Evolutionary conservation across 345 rosid species (phyloP), one percentile per base, ranked within the genome.

Genomic region (Pseudoturritis turrita): DNA sequence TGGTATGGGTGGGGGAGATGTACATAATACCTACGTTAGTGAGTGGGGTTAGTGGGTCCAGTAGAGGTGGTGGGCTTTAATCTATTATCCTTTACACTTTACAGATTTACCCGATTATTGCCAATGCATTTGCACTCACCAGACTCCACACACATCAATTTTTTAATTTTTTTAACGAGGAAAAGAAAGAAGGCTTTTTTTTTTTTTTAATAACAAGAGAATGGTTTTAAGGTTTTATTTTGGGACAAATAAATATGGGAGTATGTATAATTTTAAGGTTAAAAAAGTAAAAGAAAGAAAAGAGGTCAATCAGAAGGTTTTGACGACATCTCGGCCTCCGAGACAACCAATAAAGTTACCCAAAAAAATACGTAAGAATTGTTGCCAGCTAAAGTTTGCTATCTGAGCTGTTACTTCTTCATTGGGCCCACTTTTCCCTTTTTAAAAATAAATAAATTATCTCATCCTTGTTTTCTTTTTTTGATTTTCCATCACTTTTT

Each of bases 261-360:
- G n/a, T n/a, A n/a, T n/a, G n/a, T n/a, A n/a, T n/a, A n/a, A 54
- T 7, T 4, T 55, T 54, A 45, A 45, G 15, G 49, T 15, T 35
- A 15, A 55, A 43, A 18, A 15, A 53, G 63, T 26, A 25, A 58
- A 60, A 53, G n/a, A 41, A 18, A 6, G n/a, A 23, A 39, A 40
- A 35, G 47, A 52, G 41, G 71, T 63, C 39, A 55, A 25, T 44
- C 4, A 9, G 35, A 65, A 73, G 67, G 67, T 46, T 47, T 65
- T 57, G 72, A 65, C 77, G 77, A 73, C 77, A 73, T 73, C 77
- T 57, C 77, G 77, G 45, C 72, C 66, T 73, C 65, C 72, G 3
- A 73, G 65, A 73, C 41, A 2, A 65, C 35, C 51, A 58, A 65
- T 4, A 53, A 25, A 52, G n/a, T 47, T 36, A 36, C 22, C 14